phyloP scores from a whole-genome alignment of 768 basidiomycete genomes.

The Paxillus involutus region DNA sequence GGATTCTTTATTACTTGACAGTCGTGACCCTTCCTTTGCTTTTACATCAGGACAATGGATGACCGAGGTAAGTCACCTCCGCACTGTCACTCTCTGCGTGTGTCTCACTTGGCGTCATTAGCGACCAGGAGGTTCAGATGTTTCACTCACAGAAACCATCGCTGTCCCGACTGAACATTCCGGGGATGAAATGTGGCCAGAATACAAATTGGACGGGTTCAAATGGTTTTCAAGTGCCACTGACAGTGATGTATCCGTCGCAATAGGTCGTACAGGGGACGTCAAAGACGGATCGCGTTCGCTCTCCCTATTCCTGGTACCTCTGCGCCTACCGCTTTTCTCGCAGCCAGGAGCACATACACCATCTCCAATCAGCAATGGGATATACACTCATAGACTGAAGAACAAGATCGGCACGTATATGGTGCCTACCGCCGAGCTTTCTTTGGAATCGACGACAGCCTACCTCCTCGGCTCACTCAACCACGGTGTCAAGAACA shows the following conservation, averaged over 20 bases:
- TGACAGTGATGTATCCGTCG: slow-evolving; percentile 70
- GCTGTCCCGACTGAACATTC: slow-evolving; percentile 41
- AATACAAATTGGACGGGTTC: slow-evolving; percentile 64
- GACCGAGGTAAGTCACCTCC: slow-evolving; percentile 55
- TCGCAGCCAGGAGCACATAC: slow-evolving; percentile 38
- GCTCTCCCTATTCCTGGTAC: slow-evolving; percentile 74
- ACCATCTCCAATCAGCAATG: slow-evolving; percentile 55
- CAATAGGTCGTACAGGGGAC: slow-evolving; percentile 70
- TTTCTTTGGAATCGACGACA: slow-evolving; percentile 56
- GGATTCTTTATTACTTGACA: slow-evolving; percentile 20
- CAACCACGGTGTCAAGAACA: slow-evolving; percentile 63
- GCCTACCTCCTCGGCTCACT: slow-evolving; percentile 62
- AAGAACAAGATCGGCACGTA: slow-evolving; percentile 82
- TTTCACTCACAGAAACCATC: slow-evolving; percentile 69
- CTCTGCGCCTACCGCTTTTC: slow-evolving; percentile 54
- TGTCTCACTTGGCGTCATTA: slow-evolving; percentile 18
- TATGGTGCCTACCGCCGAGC: slow-evolving; percentile 73
- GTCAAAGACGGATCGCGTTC: slow-evolving; percentile 55
- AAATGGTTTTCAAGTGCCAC: slow-evolving; percentile 89
- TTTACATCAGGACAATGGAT: slow-evolving; percentile 85
- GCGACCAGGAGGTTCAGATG: slow-evolving; percentile 75
- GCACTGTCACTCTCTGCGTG: neutral
- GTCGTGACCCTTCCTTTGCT: slow-evolving; percentile 59
- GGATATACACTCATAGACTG: slow-evolving; percentile 67
- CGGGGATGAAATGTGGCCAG: slow-evolving; percentile 41